Conservation (phyloP, 352 stramenopile genomes). For the Phytophthora meadii region DNA sequence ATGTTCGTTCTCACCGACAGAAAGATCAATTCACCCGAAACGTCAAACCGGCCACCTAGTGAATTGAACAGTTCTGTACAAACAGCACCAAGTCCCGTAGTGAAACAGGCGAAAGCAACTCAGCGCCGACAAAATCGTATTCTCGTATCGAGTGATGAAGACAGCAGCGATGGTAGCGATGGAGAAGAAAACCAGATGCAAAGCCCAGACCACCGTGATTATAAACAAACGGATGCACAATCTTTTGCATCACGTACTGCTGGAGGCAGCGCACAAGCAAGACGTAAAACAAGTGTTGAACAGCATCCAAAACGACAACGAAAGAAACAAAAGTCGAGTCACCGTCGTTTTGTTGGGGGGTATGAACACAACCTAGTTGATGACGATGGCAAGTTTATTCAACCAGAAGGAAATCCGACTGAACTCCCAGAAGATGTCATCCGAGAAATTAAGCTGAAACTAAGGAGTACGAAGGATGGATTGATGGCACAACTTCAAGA, state of each 20-base stretch:
- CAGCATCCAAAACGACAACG: slow-evolving; percentile 7
- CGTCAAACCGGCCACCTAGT: slow-evolving; percentile 15
- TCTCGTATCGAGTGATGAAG: slow-evolving; percentile 49
- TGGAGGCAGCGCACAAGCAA: background rate
- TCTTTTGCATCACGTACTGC: background rate
- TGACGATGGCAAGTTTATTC: slow-evolving; percentile 77
- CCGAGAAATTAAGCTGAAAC: slow-evolving; percentile 56
- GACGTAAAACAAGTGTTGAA: background rate
- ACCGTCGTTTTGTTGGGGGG: slow-evolving; percentile 69
- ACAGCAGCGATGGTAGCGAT: slow-evolving; percentile 28
- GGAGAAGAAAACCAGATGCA: slow-evolving; percentile 4
- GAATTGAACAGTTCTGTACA: too few species aligned
- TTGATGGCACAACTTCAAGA: slow-evolving; percentile 54
- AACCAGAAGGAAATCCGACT: slow-evolving; percentile 80
- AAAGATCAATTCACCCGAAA: slow-evolving; percentile 6
- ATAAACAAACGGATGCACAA: background rate
- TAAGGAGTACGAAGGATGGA: slow-evolving; percentile 37
- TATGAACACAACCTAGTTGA: slow-evolving; percentile 69
- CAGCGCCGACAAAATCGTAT: slow-evolving; percentile 44
- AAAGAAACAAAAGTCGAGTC: slow-evolving; percentile 33
- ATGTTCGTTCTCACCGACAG: slow-evolving; percentile 18
- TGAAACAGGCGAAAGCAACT: slow-evolving; percentile 8
- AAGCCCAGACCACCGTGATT: slow-evolving; percentile 6
- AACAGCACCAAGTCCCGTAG: background rate
- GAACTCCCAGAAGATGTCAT: slow-evolving; percentile 82